Percentiles rank a stretch among this genome's conserved stretches.
Evolutionary conservation across 352 stramenopile genomes (phyloP).

Genomic region (Globisporangium cystogenes): DNA sequence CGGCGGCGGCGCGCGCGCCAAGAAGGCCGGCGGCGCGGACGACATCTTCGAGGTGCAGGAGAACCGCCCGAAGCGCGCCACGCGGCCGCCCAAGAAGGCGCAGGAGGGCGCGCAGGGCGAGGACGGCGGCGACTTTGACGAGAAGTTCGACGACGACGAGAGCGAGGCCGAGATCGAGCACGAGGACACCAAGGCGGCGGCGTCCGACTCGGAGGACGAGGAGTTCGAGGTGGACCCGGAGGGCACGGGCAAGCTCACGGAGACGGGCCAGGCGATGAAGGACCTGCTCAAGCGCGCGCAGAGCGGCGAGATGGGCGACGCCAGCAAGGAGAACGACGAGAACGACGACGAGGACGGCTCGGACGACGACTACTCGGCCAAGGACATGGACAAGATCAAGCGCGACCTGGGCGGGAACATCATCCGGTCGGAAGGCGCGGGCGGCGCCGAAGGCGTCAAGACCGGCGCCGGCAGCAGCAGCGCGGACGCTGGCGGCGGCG

Average conservation of each 20-base stretch:
- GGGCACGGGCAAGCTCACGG: conserved; percentile 66
- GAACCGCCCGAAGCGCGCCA: conserved; percentile 37
- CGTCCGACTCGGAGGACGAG: conserved; percentile 73
- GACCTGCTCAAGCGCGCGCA: conserved; percentile 75
- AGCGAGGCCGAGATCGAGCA: conserved; percentile 81
- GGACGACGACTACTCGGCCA: conserved; percentile 69
- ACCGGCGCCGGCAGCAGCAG: background rate
- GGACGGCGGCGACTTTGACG: conserved; percentile 82
- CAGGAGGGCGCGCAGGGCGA: conserved; percentile 63
- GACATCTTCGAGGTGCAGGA: conserved; percentile 69
- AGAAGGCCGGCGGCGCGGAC: conserved; percentile 38
- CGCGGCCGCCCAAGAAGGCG: conserved; percentile 43
- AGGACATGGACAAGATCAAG: conserved; percentile 81
- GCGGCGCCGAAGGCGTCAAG: background rate
- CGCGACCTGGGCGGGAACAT: conserved; percentile 78
- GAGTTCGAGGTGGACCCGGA: conserved; percentile 71
- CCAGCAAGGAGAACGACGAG: conserved; percentile 51
- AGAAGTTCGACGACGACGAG: conserved; percentile 86
- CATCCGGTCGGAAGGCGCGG: conserved; percentile 37
- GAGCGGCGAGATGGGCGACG: conserved; percentile 64
- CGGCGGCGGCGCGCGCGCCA: conserved; percentile 15
- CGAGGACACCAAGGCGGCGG: conserved; percentile 51
- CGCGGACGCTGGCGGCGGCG: background rate
- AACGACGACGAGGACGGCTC: conserved; percentile 50
- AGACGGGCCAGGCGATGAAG: conserved; percentile 82